Percentiles rank a stretch among this genome's conserved stretches.
These are phyloP conservation scores for Cyanodermella asteris DNA, from an alignment of 2,329 filamentous ascomycete genomes.

Conservation along the genomic window DNA sequence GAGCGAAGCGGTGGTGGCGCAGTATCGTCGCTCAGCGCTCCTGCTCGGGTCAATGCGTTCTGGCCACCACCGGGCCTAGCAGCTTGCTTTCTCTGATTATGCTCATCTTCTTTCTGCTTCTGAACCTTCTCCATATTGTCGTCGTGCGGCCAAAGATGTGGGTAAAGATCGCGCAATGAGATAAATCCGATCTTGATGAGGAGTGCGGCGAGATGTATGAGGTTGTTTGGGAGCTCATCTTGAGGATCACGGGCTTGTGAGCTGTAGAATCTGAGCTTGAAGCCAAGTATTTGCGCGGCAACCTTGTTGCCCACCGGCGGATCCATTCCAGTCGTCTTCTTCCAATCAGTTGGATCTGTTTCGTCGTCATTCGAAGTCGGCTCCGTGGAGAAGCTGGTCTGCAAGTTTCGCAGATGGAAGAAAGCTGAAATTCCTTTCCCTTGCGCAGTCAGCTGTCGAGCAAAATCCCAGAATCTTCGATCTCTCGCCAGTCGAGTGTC, in stretches of 20 bases:
- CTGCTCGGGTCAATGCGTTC: slow-evolving; percentile 75
- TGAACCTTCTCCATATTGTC: slow-evolving; percentile 58
- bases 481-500: slow-evolving; percentile 45
- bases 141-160: slow-evolving; percentile 73
- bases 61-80: slow-evolving; percentile 46
- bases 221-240: slow-evolving; percentile 70
- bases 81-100: slow-evolving; percentile 54
- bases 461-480: slow-evolving; percentile 62
- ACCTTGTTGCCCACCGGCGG: slow-evolving; percentile 74
- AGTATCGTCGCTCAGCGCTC: slow-evolving; percentile 68
- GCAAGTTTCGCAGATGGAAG: slow-evolving; percentile 42
- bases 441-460: too few relatives aligned
- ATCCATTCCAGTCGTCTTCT: slow-evolving; percentile 55
- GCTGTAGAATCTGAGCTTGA: slow-evolving; percentile 90
- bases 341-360: slow-evolving; percentile 54
- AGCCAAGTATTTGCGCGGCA: slow-evolving; percentile 83
- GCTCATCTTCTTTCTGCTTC: slow-evolving; percentile 48
- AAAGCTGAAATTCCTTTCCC: slow-evolving; percentile 69
- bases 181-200: slow-evolving; percentile 96
- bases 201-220: slow-evolving; percentile 76
- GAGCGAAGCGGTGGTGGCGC: slow-evolving; percentile 24
- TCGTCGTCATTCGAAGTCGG: slow-evolving; percentile 27
- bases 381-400: slow-evolving; percentile 17
- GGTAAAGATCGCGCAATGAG: slow-evolving; percentile 72
- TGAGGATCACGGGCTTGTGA: slow-evolving; percentile 51